Evolutionary conservation across 257 asterid genomes (phyloP), one percentile per base, ranked within the genome.

Genomic region (Solanum paucissectum): DNA sequence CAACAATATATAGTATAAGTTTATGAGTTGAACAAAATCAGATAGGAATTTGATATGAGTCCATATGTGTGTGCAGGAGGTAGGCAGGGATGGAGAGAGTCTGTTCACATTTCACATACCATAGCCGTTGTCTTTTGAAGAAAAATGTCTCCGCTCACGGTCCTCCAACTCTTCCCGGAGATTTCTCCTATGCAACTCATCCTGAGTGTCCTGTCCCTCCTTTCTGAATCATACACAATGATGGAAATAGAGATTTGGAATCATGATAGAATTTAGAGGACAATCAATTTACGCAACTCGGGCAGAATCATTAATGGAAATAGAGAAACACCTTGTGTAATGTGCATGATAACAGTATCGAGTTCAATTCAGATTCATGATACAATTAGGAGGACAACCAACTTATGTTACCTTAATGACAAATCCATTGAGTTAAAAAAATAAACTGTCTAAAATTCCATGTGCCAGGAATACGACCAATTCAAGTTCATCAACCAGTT

Each of bases 121-220:
- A 25, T 87, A 89, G 58, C 87, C 73, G 91, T 89, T 88, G 90
- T 95, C 98, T 88, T 93, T 95, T 6, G 93, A 89, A 32, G 96
- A 93, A 89, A 92, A 95, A 91, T 95, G 98, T 91, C 95, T 94
- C 87, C 94, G 91, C 93, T 95, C 98, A 40, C 96, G 94, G 9
- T 94, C 98, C 87, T 94, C 98, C 88, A 95, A 90, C 91, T 95
- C 98, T 8, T 94, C 96, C 62, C 98, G 90, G 42, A 94, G 96
- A 90, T 95, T 93, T 89, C 97, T 93, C 92, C 88, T 92, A 83
- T 93, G 94, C 82, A 94, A 44, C 90, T 95, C 98, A 3, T 95
- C 98, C 83, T 93, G 95, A 74, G 98, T 94, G 87, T 95, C 98
- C 83, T 95, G 98, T 79, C 98, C 98, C 29, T 95, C 98, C 92